Percentiles rank a stretch among this genome's conserved stretches.
Conservation (phyloP, 2,329 filamentous ascomycete species). For the Xylaria sp. region DNA sequence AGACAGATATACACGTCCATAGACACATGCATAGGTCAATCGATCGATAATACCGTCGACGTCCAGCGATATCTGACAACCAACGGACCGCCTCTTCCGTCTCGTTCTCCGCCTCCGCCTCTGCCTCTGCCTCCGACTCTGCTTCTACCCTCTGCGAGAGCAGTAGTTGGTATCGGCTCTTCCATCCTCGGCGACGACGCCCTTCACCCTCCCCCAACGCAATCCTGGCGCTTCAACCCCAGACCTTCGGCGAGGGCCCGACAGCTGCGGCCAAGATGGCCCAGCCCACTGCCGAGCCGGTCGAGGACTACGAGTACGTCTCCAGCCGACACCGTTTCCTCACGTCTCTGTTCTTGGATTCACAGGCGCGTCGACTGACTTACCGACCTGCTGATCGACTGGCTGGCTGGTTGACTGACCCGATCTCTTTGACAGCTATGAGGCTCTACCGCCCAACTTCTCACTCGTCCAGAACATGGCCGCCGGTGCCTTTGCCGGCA, state of each 20-base stretch:
- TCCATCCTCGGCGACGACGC: slow-evolving; percentile 34
- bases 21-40: background rate
- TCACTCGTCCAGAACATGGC: slow-evolving; percentile 94
- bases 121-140: too few relatives aligned
- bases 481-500: slow-evolving; percentile 95
- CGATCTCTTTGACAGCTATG: slow-evolving; percentile 69
- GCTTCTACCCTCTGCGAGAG: background rate
- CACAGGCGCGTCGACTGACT: too few relatives aligned
- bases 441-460: slow-evolving; percentile 93
- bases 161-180: background rate
- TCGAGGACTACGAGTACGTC: slow-evolving; percentile 75
- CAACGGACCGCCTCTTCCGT: background rate
- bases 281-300: slow-evolving; percentile 72
- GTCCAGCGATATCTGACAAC: background rate
- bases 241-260: slow-evolving; percentile 71
- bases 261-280: slow-evolving; percentile 76
- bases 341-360: background rate
- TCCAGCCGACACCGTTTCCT: background rate
- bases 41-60: background rate
- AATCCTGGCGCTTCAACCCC: slow-evolving; percentile 73
- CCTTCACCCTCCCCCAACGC: slow-evolving; percentile 48
- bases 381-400: background rate
- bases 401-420: slow-evolving; percentile 9
- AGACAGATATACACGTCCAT: background rate
- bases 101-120: background rate